phyloP scores from a whole-genome alignment of 2,329 filamentous ascomycete genomes.

The Aspergillus clavatus region DNA sequence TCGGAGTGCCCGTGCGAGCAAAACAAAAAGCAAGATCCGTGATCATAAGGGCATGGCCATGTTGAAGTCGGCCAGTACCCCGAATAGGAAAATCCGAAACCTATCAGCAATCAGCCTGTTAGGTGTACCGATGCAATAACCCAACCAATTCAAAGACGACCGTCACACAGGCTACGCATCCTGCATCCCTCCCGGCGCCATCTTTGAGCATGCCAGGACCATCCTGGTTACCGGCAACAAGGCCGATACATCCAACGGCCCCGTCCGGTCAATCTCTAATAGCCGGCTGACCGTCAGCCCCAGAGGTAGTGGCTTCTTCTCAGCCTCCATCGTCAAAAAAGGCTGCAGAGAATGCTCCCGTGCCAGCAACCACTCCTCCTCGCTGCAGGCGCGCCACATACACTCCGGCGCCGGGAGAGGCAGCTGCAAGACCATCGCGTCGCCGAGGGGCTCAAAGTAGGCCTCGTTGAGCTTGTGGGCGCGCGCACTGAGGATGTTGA shows the following conservation, averaged over 20 bases:
- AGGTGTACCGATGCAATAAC: too few species aligned
- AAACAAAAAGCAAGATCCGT: too few species aligned
- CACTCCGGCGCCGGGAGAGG: conserved; percentile 13
- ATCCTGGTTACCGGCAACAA: conserved; percentile 12
- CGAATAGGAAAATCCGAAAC: too few species aligned
- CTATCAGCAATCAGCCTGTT: too few species aligned
- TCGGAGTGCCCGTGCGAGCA: too few species aligned
- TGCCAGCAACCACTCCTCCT: conserved; percentile 12
- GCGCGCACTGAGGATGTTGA: conserved; percentile 9
- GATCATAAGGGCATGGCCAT: too few species aligned
- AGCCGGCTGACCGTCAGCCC: conserved; percentile 9
- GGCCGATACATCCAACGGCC: conserved; percentile 5
- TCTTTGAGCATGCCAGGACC: conserved; percentile 10
- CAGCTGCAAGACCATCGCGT: conserved; percentile 8
- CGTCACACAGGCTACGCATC: neutral
- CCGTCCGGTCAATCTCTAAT: conserved; percentile 4
- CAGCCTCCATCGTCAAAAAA: too few species aligned
- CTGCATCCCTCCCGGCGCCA: conserved; percentile 2
- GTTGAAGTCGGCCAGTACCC: too few species aligned
- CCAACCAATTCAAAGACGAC: too few species aligned
- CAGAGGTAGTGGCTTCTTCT: neutral
- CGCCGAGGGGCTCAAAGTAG: conserved; percentile 14
- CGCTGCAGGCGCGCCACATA: conserved; percentile 15
- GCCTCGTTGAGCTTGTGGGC: conserved; percentile 7
- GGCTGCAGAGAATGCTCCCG: conserved; percentile 2